These are phyloP conservation scores for Diaporthe vexans DNA, from an alignment of 2,329 filamentous ascomycete species.

Conservation along the genomic window DNA sequence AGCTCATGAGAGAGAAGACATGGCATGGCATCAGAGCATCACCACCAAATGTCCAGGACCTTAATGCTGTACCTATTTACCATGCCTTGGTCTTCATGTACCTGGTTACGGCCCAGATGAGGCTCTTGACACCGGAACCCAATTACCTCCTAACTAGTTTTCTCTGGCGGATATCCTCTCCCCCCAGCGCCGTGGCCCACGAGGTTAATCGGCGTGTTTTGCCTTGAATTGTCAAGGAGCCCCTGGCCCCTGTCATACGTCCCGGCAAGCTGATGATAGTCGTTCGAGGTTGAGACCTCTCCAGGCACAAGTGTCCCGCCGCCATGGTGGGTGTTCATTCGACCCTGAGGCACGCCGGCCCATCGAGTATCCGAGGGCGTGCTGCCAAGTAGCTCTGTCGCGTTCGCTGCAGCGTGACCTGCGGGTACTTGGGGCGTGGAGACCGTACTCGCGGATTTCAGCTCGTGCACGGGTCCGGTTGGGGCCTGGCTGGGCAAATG, in stretches of 20 bases:
- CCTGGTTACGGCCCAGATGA: too few species aligned
- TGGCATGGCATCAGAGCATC: too few species aligned
- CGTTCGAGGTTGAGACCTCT: constrained; percentile 23
- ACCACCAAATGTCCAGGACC: too few species aligned
- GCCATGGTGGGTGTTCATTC: background rate
- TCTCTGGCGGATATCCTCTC: constrained; percentile 9
- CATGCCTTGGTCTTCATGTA: too few species aligned
- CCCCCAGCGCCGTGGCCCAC: background rate
- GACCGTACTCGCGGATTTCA: background rate
- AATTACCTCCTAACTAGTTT: background rate
- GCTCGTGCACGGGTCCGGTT: constrained; percentile 1
- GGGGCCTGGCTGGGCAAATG: background rate
- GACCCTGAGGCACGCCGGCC: background rate
- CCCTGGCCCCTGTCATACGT: background rate
- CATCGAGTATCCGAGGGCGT: background rate
- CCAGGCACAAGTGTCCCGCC: background rate
- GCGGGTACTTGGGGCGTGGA: background rate
- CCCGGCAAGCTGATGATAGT: constrained; percentile 29
- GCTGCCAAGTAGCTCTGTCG: constrained; percentile 29
- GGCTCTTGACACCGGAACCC: too few species aligned
- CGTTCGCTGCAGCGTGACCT: background rate
- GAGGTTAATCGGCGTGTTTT: constrained; percentile 34
- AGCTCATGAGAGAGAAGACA: too few species aligned
- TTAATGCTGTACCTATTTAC: too few species aligned
- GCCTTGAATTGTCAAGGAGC: constrained; percentile 14